phyloP scores from a whole-genome alignment of 176 grass and related monocot species.

The Phragmites australis region DNA sequence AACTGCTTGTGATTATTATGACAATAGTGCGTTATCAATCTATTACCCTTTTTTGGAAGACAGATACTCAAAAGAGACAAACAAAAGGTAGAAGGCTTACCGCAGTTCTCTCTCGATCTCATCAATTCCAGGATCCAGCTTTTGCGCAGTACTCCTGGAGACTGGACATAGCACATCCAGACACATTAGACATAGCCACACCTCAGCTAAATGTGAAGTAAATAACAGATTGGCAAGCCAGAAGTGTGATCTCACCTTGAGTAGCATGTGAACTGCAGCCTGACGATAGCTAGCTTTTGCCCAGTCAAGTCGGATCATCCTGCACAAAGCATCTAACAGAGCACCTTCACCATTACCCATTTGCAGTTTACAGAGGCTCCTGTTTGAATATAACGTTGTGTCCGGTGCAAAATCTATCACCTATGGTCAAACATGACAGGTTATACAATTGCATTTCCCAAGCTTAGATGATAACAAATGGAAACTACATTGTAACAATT shows the following conservation, averaged over 20 bases:
- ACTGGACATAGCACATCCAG: conserved; percentile 8
- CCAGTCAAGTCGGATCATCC: conserved; percentile 41
- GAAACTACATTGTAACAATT: background rate
- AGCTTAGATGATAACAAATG: background rate
- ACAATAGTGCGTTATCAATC: background rate
- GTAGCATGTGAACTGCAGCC: conserved; percentile 37
- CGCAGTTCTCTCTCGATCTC: conserved; percentile 31
- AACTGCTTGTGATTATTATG: background rate
- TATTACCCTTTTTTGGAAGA: background rate
- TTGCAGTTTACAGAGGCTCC: conserved; percentile 47
- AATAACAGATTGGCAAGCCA: conserved; percentile 6
- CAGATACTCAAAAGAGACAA: background rate
- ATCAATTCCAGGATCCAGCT: conserved; percentile 33
- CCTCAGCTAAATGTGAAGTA: background rate
- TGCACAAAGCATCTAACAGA: conserved; percentile 42
- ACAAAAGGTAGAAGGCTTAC: background rate
- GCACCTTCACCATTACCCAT: conserved; percentile 47
- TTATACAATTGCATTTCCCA: background rate
- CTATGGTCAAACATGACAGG: conserved; percentile 23
- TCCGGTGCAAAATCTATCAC: conserved; percentile 12
- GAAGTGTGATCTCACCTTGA: conserved; percentile 27
- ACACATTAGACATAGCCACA: background rate
- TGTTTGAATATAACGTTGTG: conserved; percentile 46
- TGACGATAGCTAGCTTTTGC: conserved; percentile 51
- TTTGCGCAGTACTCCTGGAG: background rate